These are phyloP conservation scores for Chionographis japonica DNA, from an alignment of 106 monocot species.

Conservation along the genomic window DNA sequence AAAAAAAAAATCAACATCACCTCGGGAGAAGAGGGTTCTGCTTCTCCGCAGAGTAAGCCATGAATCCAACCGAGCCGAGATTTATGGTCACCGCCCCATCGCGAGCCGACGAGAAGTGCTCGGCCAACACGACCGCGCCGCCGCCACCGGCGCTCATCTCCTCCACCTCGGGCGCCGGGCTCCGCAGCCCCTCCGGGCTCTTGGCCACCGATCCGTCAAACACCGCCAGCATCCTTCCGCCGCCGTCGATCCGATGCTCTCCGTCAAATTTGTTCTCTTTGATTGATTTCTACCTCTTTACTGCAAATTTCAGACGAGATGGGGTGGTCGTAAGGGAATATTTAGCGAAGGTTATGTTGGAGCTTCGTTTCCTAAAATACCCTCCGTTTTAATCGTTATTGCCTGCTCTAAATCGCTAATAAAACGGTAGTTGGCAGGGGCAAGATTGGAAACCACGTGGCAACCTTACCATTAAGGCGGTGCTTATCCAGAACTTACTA, in stretches of 20 bases:
- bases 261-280: no score
- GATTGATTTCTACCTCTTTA: no score
- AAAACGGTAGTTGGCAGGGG: no score
- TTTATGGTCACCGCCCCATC: slow-evolving; percentile 21
- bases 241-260: neutral
- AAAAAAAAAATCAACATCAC: neutral
- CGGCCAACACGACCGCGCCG: neutral
- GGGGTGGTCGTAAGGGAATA: no score
- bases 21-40: slow-evolving; percentile 34
- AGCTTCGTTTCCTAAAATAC: no score
- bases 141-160: neutral
- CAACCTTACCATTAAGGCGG: no score
- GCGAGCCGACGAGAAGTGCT: slow-evolving; percentile 11
- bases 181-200: slow-evolving; percentile 32
- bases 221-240: slow-evolving; percentile 31
- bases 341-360: no score
- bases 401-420: no score
- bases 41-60: slow-evolving; percentile 14
- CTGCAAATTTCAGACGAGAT: no score
- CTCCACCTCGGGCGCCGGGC: slow-evolving; percentile 10
- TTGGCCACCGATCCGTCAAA: slow-evolving; percentile 33
- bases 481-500: no score
- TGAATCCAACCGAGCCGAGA: slow-evolving; percentile 14
- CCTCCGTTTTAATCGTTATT: no score
- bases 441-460: no score